Evolutionary conservation across 164 flowering plant species (phyloP).

Genomic region (Magnolia officinalis): DNA sequence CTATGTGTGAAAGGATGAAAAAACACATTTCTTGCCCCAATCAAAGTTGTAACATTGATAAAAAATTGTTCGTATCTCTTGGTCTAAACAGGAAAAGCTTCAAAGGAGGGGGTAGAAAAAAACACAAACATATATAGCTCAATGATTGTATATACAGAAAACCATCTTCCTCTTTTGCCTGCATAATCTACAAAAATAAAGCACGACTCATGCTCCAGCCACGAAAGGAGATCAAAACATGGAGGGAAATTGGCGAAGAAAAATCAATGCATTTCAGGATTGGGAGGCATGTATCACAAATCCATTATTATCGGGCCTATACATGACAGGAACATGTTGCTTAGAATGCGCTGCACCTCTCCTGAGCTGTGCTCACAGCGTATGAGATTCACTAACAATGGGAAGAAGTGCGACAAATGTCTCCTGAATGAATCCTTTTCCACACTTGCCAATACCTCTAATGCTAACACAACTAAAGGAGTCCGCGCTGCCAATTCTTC

Average conservation of each 20-base stretch:
- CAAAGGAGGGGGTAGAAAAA: too few species aligned
- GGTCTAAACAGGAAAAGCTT: too few species aligned
- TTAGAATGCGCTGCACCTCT: slow-evolving; percentile 65
- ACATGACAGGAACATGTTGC: slow-evolving; percentile 62
- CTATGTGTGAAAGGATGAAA: too few species aligned
- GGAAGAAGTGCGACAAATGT: slow-evolving; percentile 57
- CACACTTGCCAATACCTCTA: slow-evolving; percentile 51
- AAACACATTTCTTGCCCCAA: too few species aligned
- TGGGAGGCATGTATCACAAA: slow-evolving; percentile 21
- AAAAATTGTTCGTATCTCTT: too few species aligned
- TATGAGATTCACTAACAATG: slow-evolving; percentile 72
- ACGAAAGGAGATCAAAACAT: neutral
- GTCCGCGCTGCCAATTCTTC: slow-evolving; percentile 89
- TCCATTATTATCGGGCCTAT: slow-evolving; percentile 77
- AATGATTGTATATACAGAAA: neutral
- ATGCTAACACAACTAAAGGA: slow-evolving; percentile 53
- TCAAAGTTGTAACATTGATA: too few species aligned
- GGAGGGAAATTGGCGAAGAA: neutral
- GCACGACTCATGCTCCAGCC: slow-evolving; percentile 4
- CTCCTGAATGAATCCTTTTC: slow-evolving; percentile 51
- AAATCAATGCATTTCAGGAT: neutral
- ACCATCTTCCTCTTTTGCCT: neutral
- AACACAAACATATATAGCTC: neutral
- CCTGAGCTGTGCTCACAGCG: slow-evolving; percentile 85
- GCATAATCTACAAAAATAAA: slow-evolving; percentile 15